A percentile compares a stretch with the other conserved stretches of the same genome.
Conservation (phyloP, 2,329 filamentous ascomycete genomes). For the Trichoderma guizhouense region DNA sequence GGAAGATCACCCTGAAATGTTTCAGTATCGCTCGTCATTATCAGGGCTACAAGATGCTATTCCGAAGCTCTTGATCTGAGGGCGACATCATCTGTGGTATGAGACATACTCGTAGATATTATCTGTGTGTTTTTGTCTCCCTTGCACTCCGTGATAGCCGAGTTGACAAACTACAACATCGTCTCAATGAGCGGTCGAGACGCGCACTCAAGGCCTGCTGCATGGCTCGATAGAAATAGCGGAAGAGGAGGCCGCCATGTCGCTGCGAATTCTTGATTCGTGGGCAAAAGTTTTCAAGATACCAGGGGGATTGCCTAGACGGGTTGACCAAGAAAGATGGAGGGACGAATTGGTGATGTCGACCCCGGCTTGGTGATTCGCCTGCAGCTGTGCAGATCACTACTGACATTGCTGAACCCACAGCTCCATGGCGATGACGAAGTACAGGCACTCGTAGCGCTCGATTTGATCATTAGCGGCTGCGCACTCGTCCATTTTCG, state of each 20-base stretch:
- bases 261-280: constrained; percentile 14
- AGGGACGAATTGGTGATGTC: constrained; percentile 1
- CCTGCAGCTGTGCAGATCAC: constrained; percentile 14
- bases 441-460: neutral
- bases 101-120: neutral
- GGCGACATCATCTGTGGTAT: neutral
- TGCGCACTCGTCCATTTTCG: constrained; percentile 1
- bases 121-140: too few relatives aligned
- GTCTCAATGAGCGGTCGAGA: neutral
- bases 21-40: neutral
- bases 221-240: neutral
- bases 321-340: constrained; percentile 2
- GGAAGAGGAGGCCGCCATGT: constrained; percentile 5
- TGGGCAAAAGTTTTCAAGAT: neutral
- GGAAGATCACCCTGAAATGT: neutral
- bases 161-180: neutral
- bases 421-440: neutral
- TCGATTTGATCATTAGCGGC: constrained; percentile 1
- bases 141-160: neutral
- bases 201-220: neutral
- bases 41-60: neutral
- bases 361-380: constrained; percentile 7
- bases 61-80: neutral
- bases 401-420: neutral
- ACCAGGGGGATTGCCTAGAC: neutral